Evolutionary conservation across 352 stramenopile species (phyloP).

Genomic region (Globisporangium barbulae): DNA sequence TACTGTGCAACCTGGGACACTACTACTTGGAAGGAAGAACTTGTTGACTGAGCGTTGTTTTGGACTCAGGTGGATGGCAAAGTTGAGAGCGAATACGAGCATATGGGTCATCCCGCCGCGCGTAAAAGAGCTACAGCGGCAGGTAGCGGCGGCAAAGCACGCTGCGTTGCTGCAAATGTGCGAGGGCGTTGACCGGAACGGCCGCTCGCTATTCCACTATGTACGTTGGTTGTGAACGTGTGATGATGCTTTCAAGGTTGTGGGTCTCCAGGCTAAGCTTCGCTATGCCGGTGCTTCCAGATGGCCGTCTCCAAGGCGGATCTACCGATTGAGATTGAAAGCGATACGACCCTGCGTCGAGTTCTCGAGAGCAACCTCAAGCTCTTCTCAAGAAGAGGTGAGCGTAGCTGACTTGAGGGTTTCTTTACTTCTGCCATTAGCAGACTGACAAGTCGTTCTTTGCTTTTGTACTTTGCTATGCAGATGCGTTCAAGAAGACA

Average conservation of each 20-base stretch:
- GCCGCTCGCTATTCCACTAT: slow-evolving; percentile 57
- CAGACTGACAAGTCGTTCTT: background rate
- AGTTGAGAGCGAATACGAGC: slow-evolving; percentile 6
- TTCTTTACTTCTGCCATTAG: background rate
- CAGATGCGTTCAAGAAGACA: slow-evolving; percentile 41
- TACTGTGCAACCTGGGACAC: background rate
- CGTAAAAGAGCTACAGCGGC: slow-evolving; percentile 38
- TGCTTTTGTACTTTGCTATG: background rate
- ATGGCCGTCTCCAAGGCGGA: slow-evolving; percentile 16
- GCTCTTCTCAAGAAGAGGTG: slow-evolving; percentile 32
- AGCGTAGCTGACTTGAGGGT: background rate
- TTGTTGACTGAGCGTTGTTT: background rate
- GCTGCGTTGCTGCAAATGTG: slow-evolving; percentile 34
- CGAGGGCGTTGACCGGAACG: slow-evolving; percentile 28
- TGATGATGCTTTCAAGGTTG: background rate
- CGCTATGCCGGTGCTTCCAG: background rate
- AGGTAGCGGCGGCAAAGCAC: slow-evolving; percentile 21
- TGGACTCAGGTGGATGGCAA: slow-evolving; percentile 15
- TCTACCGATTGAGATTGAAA: slow-evolving; percentile 18
- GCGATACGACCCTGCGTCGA: slow-evolving; percentile 25
- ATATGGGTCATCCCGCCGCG: slow-evolving; percentile 37
- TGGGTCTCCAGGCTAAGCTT: background rate
- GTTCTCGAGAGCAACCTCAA: slow-evolving; percentile 22
- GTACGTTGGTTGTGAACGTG: slow-evolving; percentile 22
- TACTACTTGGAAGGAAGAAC: background rate